Evolutionary conservation across 805 yeast genomes (phyloP), one percentile per base, ranked within the genome.

Genomic region (Kuraishia floccosa): DNA sequence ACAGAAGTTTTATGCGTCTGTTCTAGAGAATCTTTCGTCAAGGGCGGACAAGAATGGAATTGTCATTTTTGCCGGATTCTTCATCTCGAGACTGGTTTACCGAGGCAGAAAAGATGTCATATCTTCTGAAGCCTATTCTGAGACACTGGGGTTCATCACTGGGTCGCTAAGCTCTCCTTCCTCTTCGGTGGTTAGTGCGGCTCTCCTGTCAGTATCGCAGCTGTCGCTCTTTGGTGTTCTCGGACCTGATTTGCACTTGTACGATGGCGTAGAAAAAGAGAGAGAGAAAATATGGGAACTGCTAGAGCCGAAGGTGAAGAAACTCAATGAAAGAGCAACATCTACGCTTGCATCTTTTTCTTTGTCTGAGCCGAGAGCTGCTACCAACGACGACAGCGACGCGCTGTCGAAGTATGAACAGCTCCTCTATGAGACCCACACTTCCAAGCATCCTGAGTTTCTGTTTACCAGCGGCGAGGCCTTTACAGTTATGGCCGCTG

Each of bases 391-490:
- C 12, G 43, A 41, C 5, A 41, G 39, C 6, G 62, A 55, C 5
- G 35, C 32, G 11, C 29, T 50, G 4, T 37, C 41, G 6, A 37
- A 40, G 1, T 60, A 58, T 33, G 68, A 77, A 27, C 47, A 59
- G 6, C 40, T 52, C 1, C 43, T 85, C 2, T 74, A 64, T 41
- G 76, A 69, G 3, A 64, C 81, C 0, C 76, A 79, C 46, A 49
- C 47, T 4, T 68, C 85, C 1, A 84, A 80, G 38, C 84, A 81
- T 37, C 60, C 73, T n/a, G 96, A 89, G 37, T 70, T 62, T 30
- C 54, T 79, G 14, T 84, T 89, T 40, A 65, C 85, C 0, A 66
- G 77, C 28, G 96, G 97, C 32, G 97, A 89, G 47, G 86, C 94
- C 0, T 53, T 87, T 13, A 63, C 82, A 17, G 60, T 83, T 10